Percentiles rank a stretch among this genome's conserved stretches.
Evolutionary conservation across 2,329 filamentous ascomycete genomes (phyloP).

Genomic region (Cladosporium sp.): DNA sequence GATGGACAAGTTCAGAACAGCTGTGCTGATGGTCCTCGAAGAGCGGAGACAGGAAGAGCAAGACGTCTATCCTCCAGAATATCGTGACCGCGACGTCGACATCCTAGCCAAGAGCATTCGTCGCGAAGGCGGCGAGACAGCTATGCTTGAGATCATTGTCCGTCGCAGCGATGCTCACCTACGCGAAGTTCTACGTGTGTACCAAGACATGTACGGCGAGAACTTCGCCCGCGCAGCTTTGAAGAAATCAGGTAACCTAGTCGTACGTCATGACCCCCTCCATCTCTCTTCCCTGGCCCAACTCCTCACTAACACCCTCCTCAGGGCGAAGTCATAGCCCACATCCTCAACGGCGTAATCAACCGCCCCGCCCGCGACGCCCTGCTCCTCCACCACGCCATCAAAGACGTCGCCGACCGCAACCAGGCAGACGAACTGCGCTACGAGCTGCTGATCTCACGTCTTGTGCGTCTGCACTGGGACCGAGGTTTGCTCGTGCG

Average conservation of each 20-base stretch:
- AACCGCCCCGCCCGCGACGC: slow-evolving; percentile 93
- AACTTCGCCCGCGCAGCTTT: slow-evolving; percentile 89
- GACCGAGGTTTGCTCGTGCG: slow-evolving; percentile 74
- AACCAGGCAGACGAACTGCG: slow-evolving; percentile 51
- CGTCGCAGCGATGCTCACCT: slow-evolving; percentile 77
- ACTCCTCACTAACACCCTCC: neutral
- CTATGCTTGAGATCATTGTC: slow-evolving; percentile 82
- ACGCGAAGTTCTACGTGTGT: slow-evolving; percentile 70
- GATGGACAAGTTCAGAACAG: slow-evolving; percentile 92
- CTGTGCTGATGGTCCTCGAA: slow-evolving; percentile 78
- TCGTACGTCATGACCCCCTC: slow-evolving; percentile 59
- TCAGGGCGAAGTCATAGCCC: slow-evolving; percentile 88
- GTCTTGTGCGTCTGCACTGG: slow-evolving; percentile 89
- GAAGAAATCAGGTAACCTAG: slow-evolving; percentile 83
- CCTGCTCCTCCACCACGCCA: slow-evolving; percentile 82
- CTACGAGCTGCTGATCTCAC: slow-evolving; percentile 80
- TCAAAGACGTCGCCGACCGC: slow-evolving; percentile 50
- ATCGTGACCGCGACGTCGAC: slow-evolving; percentile 61
- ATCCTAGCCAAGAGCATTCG: slow-evolving; percentile 66
- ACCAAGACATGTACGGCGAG: slow-evolving; percentile 66
- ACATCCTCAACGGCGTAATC: slow-evolving; percentile 94
- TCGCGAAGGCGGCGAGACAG: slow-evolving; percentile 73
- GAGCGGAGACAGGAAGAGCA: slow-evolving; percentile 78
- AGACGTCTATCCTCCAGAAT: slow-evolving; percentile 57
- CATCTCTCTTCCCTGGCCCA: slow-evolving; percentile 9